Evolutionary conservation across 768 basidiomycete species (phyloP).

Genomic region (Termitomyces sp.): DNA sequence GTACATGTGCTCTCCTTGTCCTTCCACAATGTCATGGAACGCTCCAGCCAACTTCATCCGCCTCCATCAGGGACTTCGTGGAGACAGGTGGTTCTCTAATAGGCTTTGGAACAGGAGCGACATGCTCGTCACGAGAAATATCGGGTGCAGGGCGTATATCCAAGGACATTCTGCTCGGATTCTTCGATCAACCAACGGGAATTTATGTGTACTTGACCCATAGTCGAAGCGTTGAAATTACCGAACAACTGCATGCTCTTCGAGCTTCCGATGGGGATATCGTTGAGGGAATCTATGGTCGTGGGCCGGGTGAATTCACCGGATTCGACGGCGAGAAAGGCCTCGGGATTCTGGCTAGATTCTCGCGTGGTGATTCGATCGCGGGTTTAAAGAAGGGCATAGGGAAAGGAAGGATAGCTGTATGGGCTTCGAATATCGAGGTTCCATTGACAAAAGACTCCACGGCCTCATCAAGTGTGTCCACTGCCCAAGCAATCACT

Average conservation of each 20-base stretch:
- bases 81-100: conserved; percentile 67
- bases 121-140: conserved; percentile 27
- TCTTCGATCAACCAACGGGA: conserved; percentile 28
- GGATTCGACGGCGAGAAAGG: conserved; percentile 23
- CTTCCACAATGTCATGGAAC: conserved; percentile 57
- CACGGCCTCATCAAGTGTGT: conserved; percentile 16
- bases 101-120: conserved; percentile 55
- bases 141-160: conserved; percentile 13
- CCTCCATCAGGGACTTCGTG: conserved; percentile 53
- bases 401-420: conserved; percentile 41
- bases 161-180: conserved; percentile 26
- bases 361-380: conserved; percentile 16
- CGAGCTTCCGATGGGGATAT: conserved; percentile 16
- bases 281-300: conserved; percentile 23
- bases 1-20: conserved; percentile 72
- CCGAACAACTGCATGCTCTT: conserved; percentile 13
- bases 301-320: conserved; percentile 18
- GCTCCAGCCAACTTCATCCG: conserved; percentile 29
- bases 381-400: conserved; percentile 28
- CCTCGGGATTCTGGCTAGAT: conserved; percentile 26
- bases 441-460: conserved; percentile 35
- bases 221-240: conserved; percentile 4
- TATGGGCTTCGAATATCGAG: conserved; percentile 59
- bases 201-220: conserved; percentile 23
- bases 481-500: conserved; percentile 6